Evolutionary conservation across 2,329 filamentous ascomycete genomes (phyloP), one percentile per base, ranked within the genome.

Genomic region (Trichoderma arundinaceum): DNA sequence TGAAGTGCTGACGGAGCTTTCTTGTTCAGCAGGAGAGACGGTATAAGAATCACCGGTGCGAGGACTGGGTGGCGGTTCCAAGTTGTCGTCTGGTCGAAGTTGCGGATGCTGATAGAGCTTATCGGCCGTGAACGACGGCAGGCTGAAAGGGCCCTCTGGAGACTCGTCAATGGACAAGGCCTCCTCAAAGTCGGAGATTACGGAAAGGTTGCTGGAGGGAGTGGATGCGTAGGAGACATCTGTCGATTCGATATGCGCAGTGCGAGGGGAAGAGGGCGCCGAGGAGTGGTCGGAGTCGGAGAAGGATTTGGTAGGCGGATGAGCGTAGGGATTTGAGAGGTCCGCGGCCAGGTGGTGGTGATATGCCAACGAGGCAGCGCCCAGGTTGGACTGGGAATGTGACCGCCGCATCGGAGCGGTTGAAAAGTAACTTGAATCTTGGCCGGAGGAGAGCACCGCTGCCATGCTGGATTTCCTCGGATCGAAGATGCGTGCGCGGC

Each of bases 191-290:
- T 85, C 84, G 53, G 83, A 85, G 63, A 85, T 83, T 63, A 90
- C 77, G 12, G 88, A 90, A 63, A 89, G 77, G 70, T 84, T 89
- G 71, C 86, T 88, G 17, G 85, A 83, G 4, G 88, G 84, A 3
- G 88, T 90, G 2, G 88, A 90, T 28, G 82, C 81, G 73, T 83
- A 86, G 1, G 88, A 89, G 4, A 83, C 82, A 64, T 83, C 79
- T 22, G 79, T 87, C 74, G 79, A 86, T 68, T 86, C 85, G 63
- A 78, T 79, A 64, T 83, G 81, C 41, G 82, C 68, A 13, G 82
- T 82, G 61, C 80, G 80, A 32, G 86, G 86, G 38, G 86, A 88
- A 0, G 86, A 86, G n/a, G 84, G 80, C 2, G 80, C 77, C 2
- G 86, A 87, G 3, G 85, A 87, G 10, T 78, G 77, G 53, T 78